Evolutionary conservation across 179 eudicot genomes (phyloP), one percentile per base, ranked within the genome.

Genomic region (Heliamphora pulchella): DNA sequence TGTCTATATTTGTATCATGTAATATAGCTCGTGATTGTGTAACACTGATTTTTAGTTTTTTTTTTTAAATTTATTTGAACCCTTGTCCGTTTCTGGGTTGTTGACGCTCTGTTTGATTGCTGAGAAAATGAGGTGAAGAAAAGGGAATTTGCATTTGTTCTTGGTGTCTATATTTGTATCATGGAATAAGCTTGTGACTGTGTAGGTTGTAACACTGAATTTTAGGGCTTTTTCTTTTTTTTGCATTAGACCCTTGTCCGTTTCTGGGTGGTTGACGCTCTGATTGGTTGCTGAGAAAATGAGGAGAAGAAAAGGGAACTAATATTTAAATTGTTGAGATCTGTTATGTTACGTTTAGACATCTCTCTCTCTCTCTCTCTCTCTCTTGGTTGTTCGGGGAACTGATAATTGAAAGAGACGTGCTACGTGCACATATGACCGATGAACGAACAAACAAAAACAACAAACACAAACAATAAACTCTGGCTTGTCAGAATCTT

Each of bases 131-230:
- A 4, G 17, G 17, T 15, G 39, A 71, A 71, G 31, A 64, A 13
- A 43, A 64, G 13, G 43, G 8, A 5, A 74, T 22, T 85, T 79
- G 75, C 83, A 4, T 85, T 82, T 50, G 80, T 82, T 82, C 68
- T 86, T 41, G 88, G 87, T 48, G 85, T 80, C 47, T 83, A 61
- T 68, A 48, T 82, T 62, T 84, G 84, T 77, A 67, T 81, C 43
- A 68, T 74, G 18, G 22, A n/a, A 81, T 82, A 74, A 81, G 75
- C 65, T 3, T 71, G 15, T 2, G 69, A 6, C 53, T 13, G 4
- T 14, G 43, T 6, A 68, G 31, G 15, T 43, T 44, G 18, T 46
- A 71, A 10, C 50, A 18, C 18, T 65, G 14, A 8, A 50, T 61
- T 18, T 61, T 1, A 2, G 47, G 47, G 43, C 13, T 43, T 69